Evolutionary conservation across 2,329 filamentous ascomycete genomes (phyloP), one percentile per base, ranked within the genome.

Genomic region (Achaetomium macrosporum): DNA sequence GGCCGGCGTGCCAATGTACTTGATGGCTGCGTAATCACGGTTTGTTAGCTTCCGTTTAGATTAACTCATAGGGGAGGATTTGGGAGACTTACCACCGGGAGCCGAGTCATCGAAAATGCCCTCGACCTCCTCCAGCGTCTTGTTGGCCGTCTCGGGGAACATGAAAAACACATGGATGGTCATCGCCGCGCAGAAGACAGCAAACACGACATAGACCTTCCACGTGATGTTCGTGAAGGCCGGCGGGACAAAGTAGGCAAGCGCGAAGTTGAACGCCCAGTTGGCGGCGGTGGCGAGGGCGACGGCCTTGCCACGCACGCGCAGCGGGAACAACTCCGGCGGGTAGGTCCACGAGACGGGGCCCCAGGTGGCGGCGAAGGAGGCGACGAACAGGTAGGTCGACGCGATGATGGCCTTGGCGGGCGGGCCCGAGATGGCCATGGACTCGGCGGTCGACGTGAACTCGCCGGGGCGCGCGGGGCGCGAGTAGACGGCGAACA

Each of bases 371-470:
- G 68, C 70, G 40, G 75, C 73, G 59, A 68, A 76, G 1, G 68
- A 71, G 0, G 79, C 80, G 16, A 84, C 80, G 50, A 84, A 82
- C 35, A 81, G 77, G 57, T 86, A 88, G 0, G 82, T 85, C 59
- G 77, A 83, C 1, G 83, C 82, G 51, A 87, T 81, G 57, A 86
- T 76, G 0, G 76, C 77, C 61, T 78, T 81, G 3, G 76, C 76
- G 0, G 78, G 65, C 0, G 65, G 48, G 19, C 79, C 78, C 1
- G 65, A 66, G 48, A 82, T 74, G 5, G 65, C 63, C 68, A 76
- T 76, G 0, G 72, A 76, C 59, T 76, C 73, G 3, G 72, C 68
- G 4, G 64, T 61, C 3, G 69, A 71, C 33, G 66, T 67, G 63
- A 71, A 73, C 58, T 66, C 65, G 45, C 64, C 62, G 1, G 63